Base-by-base conservation (phyloP, 106 monocot species). In the Dendrobium officinale region DNA sequence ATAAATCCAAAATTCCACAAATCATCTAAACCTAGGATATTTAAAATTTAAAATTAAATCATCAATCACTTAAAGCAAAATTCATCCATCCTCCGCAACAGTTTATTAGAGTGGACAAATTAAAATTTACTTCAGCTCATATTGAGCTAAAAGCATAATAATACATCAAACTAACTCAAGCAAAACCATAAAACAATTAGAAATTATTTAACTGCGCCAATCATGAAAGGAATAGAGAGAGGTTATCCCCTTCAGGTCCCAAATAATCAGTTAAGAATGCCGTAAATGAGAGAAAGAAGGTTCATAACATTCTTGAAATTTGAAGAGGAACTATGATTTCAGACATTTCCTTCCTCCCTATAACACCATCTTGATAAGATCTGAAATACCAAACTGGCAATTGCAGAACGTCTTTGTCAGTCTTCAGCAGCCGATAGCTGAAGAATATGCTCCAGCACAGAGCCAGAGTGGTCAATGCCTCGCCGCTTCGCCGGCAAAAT, bases 401-500 rank as follows among this genome's bases (percentile, higher is more conserved):
- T 1, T 86, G 86, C 8, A 98, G 88, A n/a, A 79, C 59, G 85
- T 89, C 88, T 92, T 80, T 72, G 87, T 83, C 94, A 98, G 19
- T 88, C 91, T 77, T 94, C 94, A 33, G 97, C 97, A 79, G 97
- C 94, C 0, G 73, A 22, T 17, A 94, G 83, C 97, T 5, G 97
- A 82, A 1, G 92, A 88, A 79, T 91, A 98, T 20, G 97, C 97
- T 24, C 97, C 97, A 49, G 97, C 9, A 94, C 97, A 0, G 97
- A 91, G 3, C 97, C 97, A 8, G 97, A 94, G 78, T 98, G 97
- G 74, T 98, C 97, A 0, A 86, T 47, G 26, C 97, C n/a, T 92
- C 9, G 97, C 87, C 20, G 97, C 97, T 81, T 98, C 97, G 11
- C 97, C 97, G 15, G 97, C 97, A 75, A 98, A 98, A 79, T 83